Percentiles rank a stretch among this genome's conserved stretches.
Conservation (phyloP, 2,329 filamentous ascomycete species). For the Aspergillus persii region DNA sequence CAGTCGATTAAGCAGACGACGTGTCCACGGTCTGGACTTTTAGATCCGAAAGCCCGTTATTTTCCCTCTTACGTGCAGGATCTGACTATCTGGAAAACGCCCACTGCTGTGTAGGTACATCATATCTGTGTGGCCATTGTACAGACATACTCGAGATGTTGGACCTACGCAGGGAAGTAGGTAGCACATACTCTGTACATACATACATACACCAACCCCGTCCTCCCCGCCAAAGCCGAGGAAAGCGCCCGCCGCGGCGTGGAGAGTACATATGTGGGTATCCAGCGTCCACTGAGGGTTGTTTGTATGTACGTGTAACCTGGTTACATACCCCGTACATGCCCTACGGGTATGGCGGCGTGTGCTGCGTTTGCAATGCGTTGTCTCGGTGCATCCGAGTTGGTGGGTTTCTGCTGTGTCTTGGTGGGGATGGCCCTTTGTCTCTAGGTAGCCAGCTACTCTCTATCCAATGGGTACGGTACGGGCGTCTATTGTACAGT, state of each 20-base stretch:
- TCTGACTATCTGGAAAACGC: no score
- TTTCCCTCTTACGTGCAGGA: no score
- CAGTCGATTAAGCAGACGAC: background rate
- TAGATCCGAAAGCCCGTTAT: background rate
- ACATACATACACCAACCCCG: background rate
- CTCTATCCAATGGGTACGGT: background rate
- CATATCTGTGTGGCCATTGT: no score
- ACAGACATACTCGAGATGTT: no score
- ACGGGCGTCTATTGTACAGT: background rate
- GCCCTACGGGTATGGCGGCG: background rate
- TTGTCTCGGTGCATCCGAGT: background rate
- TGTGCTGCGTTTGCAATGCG: background rate
- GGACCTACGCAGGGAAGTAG: no score
- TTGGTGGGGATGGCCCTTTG: background rate
- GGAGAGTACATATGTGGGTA: background rate
- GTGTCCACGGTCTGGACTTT: background rate
- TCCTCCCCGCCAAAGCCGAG: background rate
- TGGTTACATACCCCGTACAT: background rate
- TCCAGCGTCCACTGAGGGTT: no score
- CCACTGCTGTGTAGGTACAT: no score
- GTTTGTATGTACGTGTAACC: background rate
- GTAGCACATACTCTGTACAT: background rate
- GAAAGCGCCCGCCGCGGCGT: background rate
- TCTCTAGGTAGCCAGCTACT: background rate
- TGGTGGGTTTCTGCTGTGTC: background rate